phyloP scores from a whole-genome alignment of 1,284 basidiomycete genomes.

The Vanrija pseudolonga region DNA sequence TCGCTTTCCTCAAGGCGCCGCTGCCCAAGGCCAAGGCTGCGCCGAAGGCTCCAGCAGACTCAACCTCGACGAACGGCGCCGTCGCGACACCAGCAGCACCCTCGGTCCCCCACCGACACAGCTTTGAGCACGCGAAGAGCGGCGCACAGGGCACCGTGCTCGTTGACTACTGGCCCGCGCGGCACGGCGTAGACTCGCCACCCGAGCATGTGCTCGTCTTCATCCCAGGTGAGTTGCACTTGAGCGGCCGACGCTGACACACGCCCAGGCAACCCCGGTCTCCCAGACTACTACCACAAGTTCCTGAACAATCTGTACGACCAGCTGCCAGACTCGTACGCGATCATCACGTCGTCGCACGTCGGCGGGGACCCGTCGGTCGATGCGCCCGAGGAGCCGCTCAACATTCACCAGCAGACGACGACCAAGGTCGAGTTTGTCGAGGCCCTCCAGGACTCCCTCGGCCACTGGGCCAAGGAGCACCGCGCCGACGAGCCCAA shows the following conservation, averaged over 20 bases:
- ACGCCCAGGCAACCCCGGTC: constrained; percentile 45
- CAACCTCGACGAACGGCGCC: not conserved
- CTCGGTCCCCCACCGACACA: not conserved
- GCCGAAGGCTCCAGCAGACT: not conserved
- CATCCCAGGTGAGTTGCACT: constrained; percentile 29
- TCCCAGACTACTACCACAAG: constrained; percentile 44
- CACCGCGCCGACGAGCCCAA: constrained; percentile 8
- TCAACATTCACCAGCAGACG: constrained; percentile 35
- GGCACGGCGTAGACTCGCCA: constrained; percentile 5
- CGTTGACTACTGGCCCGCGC: constrained; percentile 38
- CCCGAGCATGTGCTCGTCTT: constrained; percentile 34
- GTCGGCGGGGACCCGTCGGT: constrained; percentile 41
- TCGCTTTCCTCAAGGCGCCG: constrained; percentile 12
- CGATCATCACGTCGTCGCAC: constrained; percentile 43
- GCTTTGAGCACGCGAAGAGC: constrained; percentile 4
- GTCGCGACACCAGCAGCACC: not conserved
- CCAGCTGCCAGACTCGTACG: constrained; percentile 38
- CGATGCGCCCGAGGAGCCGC: constrained; percentile 20
- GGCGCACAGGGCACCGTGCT: constrained; percentile 9
- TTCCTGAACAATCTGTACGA: constrained; percentile 41
- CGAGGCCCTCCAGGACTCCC: constrained; percentile 14
- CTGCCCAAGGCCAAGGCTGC: constrained; percentile 1
- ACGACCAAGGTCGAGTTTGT: constrained; percentile 45
- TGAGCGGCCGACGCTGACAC: constrained; percentile 2
- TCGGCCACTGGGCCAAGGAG: constrained; percentile 27